phyloP scores from a whole-genome alignment of 2,329 filamentous ascomycete genomes.

The Cadophora sp. region DNA sequence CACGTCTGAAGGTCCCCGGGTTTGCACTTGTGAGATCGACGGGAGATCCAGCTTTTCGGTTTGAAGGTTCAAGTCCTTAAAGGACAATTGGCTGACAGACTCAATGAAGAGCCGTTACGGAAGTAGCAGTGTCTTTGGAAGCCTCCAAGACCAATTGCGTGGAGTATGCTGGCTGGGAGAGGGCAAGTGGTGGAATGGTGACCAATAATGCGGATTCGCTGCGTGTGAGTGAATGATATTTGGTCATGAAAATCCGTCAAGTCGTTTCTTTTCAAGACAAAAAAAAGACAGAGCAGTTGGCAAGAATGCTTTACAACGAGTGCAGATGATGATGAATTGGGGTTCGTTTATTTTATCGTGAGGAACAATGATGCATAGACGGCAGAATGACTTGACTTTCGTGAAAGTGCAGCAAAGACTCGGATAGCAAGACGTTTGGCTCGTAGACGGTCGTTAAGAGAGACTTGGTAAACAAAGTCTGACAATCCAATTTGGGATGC shows the following conservation, averaged over 20 bases:
- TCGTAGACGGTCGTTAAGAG: constrained; percentile 52
- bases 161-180: constrained; percentile 9
- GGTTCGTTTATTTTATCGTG: constrained; percentile 41
- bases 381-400: constrained; percentile 39
- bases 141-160: constrained; percentile 15
- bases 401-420: constrained; percentile 38
- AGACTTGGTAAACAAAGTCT: constrained; percentile 42
- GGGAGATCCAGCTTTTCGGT: constrained; percentile 95
- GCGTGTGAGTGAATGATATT: constrained; percentile 27
- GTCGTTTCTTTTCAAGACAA: constrained; percentile 24
- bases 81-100: constrained; percentile 40
- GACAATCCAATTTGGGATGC: constrained; percentile 45
- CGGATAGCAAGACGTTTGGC: constrained; percentile 47
- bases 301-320: constrained; percentile 37
- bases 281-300: constrained; percentile 19
- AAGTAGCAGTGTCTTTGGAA: constrained; percentile 16
- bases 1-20: constrained; percentile 77
- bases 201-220: constrained; percentile 19
- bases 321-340: constrained; percentile 27
- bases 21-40: constrained; percentile 82
- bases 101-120: constrained; percentile 36
- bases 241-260: constrained; percentile 30
- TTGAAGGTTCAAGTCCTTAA: constrained; percentile 46
- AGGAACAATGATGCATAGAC: constrained; percentile 38
- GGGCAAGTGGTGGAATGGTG: not conserved